Percentiles rank a stretch among this genome's conserved stretches.
Conservation (phyloP, 345 rosid genomes). For the Heritiera littoralis region DNA sequence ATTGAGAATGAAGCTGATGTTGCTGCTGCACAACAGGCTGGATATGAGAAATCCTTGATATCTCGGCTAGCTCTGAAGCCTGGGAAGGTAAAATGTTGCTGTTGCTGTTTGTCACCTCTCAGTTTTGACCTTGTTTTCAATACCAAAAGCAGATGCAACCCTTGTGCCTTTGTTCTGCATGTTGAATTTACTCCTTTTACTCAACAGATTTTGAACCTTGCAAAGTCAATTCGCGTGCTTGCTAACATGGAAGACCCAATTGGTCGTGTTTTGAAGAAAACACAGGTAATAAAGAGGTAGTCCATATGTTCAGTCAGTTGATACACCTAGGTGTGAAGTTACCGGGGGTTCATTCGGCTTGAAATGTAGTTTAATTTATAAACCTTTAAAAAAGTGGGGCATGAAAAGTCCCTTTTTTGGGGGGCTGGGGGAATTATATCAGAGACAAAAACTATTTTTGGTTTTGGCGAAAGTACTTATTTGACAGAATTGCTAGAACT, state of each 20-base stretch:
- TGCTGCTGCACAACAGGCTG: slow-evolving; percentile 69
- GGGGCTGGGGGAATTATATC: neutral
- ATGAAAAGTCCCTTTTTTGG: neutral
- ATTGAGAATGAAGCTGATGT: slow-evolving; percentile 84
- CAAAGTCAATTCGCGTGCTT: slow-evolving; percentile 74
- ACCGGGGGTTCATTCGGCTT: neutral
- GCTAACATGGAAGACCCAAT: slow-evolving; percentile 97
- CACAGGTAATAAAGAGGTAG: slow-evolving; percentile 59
- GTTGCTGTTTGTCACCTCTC: slow-evolving; percentile 11
- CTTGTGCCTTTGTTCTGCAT: neutral
- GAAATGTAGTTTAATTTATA: slow-evolving; percentile 4
- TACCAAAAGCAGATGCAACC: neutral
- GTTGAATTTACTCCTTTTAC: slow-evolving; percentile 19
- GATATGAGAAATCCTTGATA: slow-evolving; percentile 75
- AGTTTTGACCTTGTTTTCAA: neutral
- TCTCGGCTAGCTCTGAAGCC: slow-evolving; percentile 82
- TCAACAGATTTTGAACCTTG: slow-evolving; percentile 73
- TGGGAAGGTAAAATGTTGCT: slow-evolving; percentile 63
- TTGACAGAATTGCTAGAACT: neutral
- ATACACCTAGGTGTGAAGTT: neutral
- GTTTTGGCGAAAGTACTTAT: slow-evolving; percentile 3
- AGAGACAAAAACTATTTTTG: neutral
- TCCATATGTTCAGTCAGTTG: neutral
- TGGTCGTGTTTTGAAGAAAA: slow-evolving; percentile 78
- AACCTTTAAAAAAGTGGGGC: neutral